Conservation (phyloP, 768 basidiomycete genomes). For the Mycena alexandri region DNA sequence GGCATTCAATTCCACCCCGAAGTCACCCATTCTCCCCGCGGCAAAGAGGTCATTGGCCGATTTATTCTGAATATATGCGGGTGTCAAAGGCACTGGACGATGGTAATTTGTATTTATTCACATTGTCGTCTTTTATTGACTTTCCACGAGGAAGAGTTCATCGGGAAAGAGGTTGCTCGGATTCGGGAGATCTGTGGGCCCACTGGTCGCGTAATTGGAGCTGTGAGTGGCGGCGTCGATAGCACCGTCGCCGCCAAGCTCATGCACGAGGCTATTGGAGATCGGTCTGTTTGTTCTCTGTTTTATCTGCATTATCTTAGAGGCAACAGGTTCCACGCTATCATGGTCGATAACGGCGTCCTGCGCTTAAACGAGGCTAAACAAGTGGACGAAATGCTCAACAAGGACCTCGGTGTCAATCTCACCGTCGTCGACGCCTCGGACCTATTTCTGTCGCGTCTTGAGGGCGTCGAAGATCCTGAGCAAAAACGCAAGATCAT, state of each 20-base stretch:
- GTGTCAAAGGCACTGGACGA: constrained; percentile 90
- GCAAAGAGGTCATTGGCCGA: constrained; percentile 88
- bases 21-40: constrained; percentile 93
- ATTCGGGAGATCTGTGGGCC: constrained; percentile 96
- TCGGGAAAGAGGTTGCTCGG: constrained; percentile 94
- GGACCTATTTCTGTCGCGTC: constrained; percentile 87
- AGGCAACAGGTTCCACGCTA: constrained; percentile 90
- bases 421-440: constrained; percentile 97
- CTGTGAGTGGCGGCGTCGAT: constrained; percentile 97
- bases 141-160: constrained; percentile 87
- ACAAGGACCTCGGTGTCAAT: constrained; percentile 93
- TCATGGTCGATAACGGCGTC: constrained; percentile 99
- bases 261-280: constrained; percentile 99
- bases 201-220: constrained; percentile 96
- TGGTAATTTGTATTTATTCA: constrained; percentile 65
- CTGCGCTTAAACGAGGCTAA: constrained; percentile 90
- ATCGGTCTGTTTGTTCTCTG: constrained; percentile 69
- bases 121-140: constrained; percentile 24
- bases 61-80: constrained; percentile 90
- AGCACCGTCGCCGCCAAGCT: constrained; percentile 98
- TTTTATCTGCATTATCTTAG: not conserved
- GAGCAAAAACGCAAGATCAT: constrained; percentile 98
- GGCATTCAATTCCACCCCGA: constrained; percentile 99
- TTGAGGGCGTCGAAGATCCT: constrained; percentile 95
- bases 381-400: constrained; percentile 95